These are phyloP conservation scores for Miscanthus sacchariflorus DNA, from an alignment of 202 grass and related monocot genomes.

Conservation along the genomic window DNA sequence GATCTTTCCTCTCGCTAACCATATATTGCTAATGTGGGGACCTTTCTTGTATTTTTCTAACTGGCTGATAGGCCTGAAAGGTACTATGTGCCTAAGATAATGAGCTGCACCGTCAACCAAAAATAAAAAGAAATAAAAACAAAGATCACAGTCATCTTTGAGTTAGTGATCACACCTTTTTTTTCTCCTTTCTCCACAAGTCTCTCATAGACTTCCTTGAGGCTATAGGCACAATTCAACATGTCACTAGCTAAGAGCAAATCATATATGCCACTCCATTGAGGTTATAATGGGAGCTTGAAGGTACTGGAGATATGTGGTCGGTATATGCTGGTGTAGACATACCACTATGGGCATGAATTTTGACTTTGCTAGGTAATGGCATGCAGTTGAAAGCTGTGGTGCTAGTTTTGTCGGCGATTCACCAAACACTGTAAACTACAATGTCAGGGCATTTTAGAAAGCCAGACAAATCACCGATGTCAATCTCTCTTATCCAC, in stretches of 20 bases:
- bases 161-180: neutral
- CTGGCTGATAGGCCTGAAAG: neutral
- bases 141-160: neutral
- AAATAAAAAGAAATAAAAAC: neutral
- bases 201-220: neutral
- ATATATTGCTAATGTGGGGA: too few relatives aligned
- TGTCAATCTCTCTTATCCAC: neutral
- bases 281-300: slow-evolving; percentile 7
- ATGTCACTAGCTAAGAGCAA: neutral
- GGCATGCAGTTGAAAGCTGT: neutral
- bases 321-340: neutral
- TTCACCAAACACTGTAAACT: neutral
- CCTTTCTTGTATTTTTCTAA: too few relatives aligned
- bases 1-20: too few relatives aligned
- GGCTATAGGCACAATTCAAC: neutral
- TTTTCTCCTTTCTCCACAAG: neutral
- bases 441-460: neutral
- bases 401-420: neutral
- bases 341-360: slow-evolving; percentile 1
- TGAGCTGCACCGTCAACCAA: neutral
- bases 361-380: slow-evolving; percentile 4
- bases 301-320: neutral
- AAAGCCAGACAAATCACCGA: neutral
- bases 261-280: slow-evolving; percentile 2
- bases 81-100: neutral